phyloP scores from a whole-genome alignment of 768 basidiomycete species.

The Suillus plorans region DNA sequence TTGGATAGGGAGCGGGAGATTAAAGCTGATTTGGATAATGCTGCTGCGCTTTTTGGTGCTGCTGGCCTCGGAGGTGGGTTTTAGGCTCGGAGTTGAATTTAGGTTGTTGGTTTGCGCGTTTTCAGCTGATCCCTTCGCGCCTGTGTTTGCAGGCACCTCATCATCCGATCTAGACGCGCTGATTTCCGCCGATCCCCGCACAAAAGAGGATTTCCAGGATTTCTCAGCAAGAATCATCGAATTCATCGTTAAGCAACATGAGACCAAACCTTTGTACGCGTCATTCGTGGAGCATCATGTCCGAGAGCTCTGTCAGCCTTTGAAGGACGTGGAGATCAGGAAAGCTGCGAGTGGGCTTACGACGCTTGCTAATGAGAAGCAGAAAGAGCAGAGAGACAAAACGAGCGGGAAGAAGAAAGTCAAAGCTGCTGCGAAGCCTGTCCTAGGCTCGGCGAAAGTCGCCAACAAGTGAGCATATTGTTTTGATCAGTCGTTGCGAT shows the following conservation, averaged over 20 bases:
- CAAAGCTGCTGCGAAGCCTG: constrained; percentile 70
- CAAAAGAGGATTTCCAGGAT: constrained; percentile 82
- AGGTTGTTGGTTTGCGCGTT: background rate
- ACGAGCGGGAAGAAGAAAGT: constrained; percentile 88
- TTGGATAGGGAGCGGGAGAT: constrained; percentile 80
- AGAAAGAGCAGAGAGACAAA: constrained; percentile 85
- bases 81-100: background rate
- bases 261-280: constrained; percentile 79
- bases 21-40: constrained; percentile 83
- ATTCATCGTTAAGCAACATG: constrained; percentile 73
- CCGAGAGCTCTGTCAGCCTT: constrained; percentile 68
- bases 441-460: constrained; percentile 69
- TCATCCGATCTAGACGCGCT: constrained; percentile 68
- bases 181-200: constrained; percentile 77
- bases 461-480: constrained; percentile 51
- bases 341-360: constrained; percentile 85
- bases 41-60: constrained; percentile 77
- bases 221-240: constrained; percentile 77
- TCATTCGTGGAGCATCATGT: constrained; percentile 84
- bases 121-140: background rate
- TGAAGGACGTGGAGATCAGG: constrained; percentile 89
- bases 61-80: constrained; percentile 61
- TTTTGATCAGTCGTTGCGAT: background rate
- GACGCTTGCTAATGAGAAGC: constrained; percentile 92
- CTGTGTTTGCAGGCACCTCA: constrained; percentile 51